Percentiles rank a stretch among this genome's conserved stretches.
Evolutionary conservation across 345 rosid species (phyloP).

Genomic region (Salix viminalis): DNA sequence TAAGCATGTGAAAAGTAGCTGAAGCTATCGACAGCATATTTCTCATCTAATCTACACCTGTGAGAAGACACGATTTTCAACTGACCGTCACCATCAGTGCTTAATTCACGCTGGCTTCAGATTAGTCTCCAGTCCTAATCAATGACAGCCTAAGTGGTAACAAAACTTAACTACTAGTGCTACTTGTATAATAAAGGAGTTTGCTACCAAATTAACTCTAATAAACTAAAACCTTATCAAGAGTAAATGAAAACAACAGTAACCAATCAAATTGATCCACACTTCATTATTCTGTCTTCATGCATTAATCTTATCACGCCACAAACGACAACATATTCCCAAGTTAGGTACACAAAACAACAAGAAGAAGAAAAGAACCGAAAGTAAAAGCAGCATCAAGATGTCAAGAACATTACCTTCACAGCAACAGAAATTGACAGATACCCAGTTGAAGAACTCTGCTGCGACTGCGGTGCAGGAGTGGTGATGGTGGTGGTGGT

Average conservation of each 20-base stretch:
- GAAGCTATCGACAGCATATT: background rate
- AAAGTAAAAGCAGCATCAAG: background rate
- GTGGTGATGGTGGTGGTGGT: background rate
- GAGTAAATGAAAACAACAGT: background rate
- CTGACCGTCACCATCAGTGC: background rate
- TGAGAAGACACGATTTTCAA: background rate
- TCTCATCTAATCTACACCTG: background rate
- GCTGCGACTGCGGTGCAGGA: constrained; percentile 11
- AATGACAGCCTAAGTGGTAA: background rate
- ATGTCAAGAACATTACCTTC: background rate
- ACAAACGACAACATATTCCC: background rate
- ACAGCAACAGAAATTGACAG: constrained; percentile 22
- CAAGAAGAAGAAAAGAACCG: background rate
- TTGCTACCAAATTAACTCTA: background rate
- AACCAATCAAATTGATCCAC: background rate
- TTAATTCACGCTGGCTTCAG: background rate
- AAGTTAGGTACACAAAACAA: background rate
- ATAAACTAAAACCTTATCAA: background rate
- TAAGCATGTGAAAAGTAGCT: background rate
- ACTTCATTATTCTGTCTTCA: background rate
- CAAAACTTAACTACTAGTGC: background rate
- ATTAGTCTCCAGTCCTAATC: background rate
- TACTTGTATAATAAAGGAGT: background rate
- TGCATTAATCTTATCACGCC: background rate
- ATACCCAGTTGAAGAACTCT: constrained; percentile 22